Percentiles rank a stretch among this genome's conserved stretches.
Evolutionary conservation across 805 yeast genomes (phyloP).

Genomic region (Cyberlindnera misumaiensis): DNA sequence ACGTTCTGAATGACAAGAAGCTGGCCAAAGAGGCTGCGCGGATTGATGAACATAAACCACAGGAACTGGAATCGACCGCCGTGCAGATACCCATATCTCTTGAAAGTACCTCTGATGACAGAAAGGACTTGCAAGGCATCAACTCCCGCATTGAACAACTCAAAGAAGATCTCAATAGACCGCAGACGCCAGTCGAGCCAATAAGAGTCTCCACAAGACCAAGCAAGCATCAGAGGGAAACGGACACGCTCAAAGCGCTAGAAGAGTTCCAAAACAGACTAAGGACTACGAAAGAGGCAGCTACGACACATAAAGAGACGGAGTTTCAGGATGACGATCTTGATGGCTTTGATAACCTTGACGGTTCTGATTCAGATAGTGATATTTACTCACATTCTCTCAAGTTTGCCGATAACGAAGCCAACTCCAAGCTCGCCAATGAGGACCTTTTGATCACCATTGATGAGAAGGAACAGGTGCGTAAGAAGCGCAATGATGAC

Average conservation of each 20-base stretch:
- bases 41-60: not conserved
- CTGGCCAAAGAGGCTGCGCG: slow-evolving; percentile 6
- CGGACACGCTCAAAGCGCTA: slow-evolving; percentile 23
- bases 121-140: not conserved
- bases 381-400: slow-evolving; percentile 16
- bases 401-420: slow-evolving; percentile 14
- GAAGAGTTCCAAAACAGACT: slow-evolving; percentile 21
- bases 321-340: slow-evolving; percentile 4
- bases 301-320: not conserved
- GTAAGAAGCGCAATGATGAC: slow-evolving; percentile 9
- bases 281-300: not conserved
- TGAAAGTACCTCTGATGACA: not conserved
- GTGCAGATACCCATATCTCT: not conserved
- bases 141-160: slow-evolving; percentile 2
- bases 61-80: not conserved
- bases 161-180: not conserved
- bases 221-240: slow-evolving; percentile 18
- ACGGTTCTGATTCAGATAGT: slow-evolving; percentile 17
- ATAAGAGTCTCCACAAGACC: not conserved
- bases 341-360: slow-evolving; percentile 19
- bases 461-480: slow-evolving; percentile 6
- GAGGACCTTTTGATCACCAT: slow-evolving; percentile 17
- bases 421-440: slow-evolving; percentile 8
- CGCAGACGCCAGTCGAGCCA: not conserved
- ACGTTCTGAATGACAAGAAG: slow-evolving; percentile 25